phyloP scores from a whole-genome alignment of 345 rosid species.

The Adansonia digitata region DNA sequence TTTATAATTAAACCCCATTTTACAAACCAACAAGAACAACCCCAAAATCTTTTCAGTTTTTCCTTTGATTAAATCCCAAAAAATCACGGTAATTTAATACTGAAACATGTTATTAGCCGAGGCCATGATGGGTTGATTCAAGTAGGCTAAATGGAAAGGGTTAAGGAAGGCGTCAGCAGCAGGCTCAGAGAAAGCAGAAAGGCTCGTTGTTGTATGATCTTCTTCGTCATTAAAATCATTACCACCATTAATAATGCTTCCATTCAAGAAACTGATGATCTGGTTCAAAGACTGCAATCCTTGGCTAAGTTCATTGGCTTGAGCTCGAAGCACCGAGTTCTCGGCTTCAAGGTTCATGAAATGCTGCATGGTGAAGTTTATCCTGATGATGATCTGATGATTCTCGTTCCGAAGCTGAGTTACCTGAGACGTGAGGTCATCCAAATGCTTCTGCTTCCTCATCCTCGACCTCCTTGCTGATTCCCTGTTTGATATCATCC shows the following conservation, averaged over 20 bases:
- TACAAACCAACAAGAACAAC: no score
- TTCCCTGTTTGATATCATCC: conserved; percentile 55
- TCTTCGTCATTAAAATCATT: neutral
- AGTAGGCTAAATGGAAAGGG: conserved; percentile 37
- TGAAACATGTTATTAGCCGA: conserved; percentile 52
- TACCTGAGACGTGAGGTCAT: conserved; percentile 54
- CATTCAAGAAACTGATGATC: conserved; percentile 41
- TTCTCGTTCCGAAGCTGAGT: conserved; percentile 51
- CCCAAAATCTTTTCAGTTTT: no score
- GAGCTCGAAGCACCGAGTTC: conserved; percentile 75
- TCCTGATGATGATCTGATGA: conserved; percentile 46
- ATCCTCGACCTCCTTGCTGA: neutral
- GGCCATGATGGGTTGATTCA: conserved; percentile 71
- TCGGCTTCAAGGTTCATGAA: conserved; percentile 58
- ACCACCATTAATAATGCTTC: conserved; percentile 3
- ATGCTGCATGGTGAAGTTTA: conserved; percentile 56
- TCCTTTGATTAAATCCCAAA: neutral
- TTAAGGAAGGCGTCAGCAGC: conserved; percentile 32
- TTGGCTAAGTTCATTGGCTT: conserved; percentile 56
- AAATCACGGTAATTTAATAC: conserved; percentile 25
- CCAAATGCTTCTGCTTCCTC: neutral
- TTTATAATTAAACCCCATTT: conserved; percentile 1
- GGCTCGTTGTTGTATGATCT: conserved; percentile 14
- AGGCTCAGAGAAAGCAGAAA: conserved; percentile 19
- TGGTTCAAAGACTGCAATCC: conserved; percentile 72